These are phyloP conservation scores for Xylariaceae sp. DNA, from an alignment of 2,329 filamentous ascomycete species.

Conservation along the genomic window DNA sequence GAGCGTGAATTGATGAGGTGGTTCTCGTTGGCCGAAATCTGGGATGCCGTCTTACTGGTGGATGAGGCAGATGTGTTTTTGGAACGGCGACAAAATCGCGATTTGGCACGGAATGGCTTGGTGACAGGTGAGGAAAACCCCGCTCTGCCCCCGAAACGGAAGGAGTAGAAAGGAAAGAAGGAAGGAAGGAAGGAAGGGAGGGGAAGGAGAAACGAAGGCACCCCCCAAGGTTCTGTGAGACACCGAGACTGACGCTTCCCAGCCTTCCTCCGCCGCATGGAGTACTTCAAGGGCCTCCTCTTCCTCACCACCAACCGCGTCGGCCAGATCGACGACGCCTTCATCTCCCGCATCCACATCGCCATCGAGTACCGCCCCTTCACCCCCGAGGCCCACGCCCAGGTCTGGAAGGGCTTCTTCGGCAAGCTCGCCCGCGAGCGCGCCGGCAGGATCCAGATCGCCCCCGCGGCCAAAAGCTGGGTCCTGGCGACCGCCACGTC, in stretches of 20 bases:
- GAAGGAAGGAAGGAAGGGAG: too few relatives aligned
- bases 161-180: too few relatives aligned
- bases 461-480: background rate
- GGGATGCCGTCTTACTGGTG: slow-evolving; percentile 6
- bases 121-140: slow-evolving; percentile 1
- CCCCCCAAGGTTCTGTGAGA: too few relatives aligned
- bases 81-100: background rate
- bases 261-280: slow-evolving; percentile 1
- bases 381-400: background rate
- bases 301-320: slow-evolving; percentile 2
- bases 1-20: background rate
- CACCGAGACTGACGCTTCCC: background rate
- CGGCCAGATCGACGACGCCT: slow-evolving; percentile 3
- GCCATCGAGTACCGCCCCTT: slow-evolving; percentile 1
- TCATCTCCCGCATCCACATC: slow-evolving; percentile 1
- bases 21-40: slow-evolving; percentile 1
- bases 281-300: slow-evolving; percentile 2
- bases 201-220: too few relatives aligned
- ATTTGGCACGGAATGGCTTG: slow-evolving; percentile 1
- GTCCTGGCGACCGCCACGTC: background rate
- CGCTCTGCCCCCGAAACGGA: too few relatives aligned
- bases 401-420: background rate
- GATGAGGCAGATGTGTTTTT: slow-evolving; percentile 4
- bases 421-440: background rate
- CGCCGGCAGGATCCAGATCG: background rate